These are phyloP conservation scores for Neurospora sp. DNA, from an alignment of 495 filamentous ascomycete genomes.

Conservation along the genomic window DNA sequence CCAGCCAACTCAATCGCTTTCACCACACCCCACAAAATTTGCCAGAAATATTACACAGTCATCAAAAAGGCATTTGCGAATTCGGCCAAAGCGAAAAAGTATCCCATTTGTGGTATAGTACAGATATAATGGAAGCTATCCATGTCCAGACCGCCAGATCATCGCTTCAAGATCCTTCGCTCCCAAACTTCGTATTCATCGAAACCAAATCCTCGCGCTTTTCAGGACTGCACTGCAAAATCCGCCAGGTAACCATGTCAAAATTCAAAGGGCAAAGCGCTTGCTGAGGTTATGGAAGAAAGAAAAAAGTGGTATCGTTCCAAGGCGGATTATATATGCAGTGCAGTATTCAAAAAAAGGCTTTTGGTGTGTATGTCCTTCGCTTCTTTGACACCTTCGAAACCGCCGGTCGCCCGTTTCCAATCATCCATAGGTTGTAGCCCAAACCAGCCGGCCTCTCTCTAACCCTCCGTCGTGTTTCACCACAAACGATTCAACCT, in stretches of 20 bases:
- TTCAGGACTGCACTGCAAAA: background rate
- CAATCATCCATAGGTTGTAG: background rate
- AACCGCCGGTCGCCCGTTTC: background rate
- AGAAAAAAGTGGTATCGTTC: background rate
- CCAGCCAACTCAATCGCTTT: background rate
- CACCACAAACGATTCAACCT: background rate
- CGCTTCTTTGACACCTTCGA: background rate
- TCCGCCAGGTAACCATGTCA: background rate
- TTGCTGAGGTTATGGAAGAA: background rate
- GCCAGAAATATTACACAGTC: background rate
- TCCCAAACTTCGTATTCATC: background rate
- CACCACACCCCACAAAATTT: background rate
- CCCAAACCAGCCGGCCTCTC: background rate
- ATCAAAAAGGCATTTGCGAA: background rate
- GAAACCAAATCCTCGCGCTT: background rate
- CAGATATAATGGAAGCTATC: background rate
- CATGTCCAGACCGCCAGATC: background rate
- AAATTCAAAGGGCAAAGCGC: background rate
- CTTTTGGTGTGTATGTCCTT: background rate
- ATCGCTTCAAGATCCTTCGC: background rate
- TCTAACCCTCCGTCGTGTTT: background rate
- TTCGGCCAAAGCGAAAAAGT: background rate
- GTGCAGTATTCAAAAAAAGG: background rate
- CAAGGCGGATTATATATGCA: background rate
- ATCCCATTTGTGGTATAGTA: background rate